Evolutionary conservation across 2,329 filamentous ascomycete genomes (phyloP).

Genomic region (Acephala macrosclerotiorum): DNA sequence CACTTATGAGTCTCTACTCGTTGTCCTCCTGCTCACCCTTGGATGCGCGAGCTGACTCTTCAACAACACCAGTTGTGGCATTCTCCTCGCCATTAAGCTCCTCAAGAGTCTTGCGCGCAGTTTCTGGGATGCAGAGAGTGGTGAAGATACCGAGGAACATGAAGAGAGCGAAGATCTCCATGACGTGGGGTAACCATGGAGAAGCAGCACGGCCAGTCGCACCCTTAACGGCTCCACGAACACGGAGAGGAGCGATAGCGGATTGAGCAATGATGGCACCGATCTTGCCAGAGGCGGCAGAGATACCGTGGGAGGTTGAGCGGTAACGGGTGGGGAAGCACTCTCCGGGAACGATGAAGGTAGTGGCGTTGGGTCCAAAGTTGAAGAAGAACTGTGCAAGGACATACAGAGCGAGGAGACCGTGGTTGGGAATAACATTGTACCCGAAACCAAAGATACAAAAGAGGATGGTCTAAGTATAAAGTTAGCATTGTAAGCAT

Average conservation of each 20-base stretch:
- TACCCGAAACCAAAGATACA: slow-evolving; percentile 68
- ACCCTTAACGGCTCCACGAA: slow-evolving; percentile 46
- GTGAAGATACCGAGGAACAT: slow-evolving; percentile 77
- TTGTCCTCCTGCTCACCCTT: neutral
- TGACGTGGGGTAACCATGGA: slow-evolving; percentile 73
- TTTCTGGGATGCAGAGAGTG: slow-evolving; percentile 77
- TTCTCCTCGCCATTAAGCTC: slow-evolving; percentile 67
- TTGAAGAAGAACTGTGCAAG: slow-evolving; percentile 73
- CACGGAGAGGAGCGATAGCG: slow-evolving; percentile 62
- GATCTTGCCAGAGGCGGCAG: slow-evolving; percentile 46
- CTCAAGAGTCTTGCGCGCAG: slow-evolving; percentile 77
- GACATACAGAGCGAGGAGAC: slow-evolving; percentile 68
- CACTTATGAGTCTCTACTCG: neutral
- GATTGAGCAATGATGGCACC: slow-evolving; percentile 50
- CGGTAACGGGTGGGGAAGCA: slow-evolving; percentile 47
- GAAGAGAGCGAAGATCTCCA: slow-evolving; percentile 81
- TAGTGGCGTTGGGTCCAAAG: slow-evolving; percentile 53
- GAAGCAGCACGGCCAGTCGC: slow-evolving; percentile 35
- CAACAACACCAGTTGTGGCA: neutral
- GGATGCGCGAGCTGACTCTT: neutral
- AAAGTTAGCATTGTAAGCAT: neutral
- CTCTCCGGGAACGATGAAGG: slow-evolving; percentile 47
- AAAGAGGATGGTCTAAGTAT: slow-evolving; percentile 61
- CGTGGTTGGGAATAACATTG: slow-evolving; percentile 53
- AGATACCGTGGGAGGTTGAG: slow-evolving; percentile 45